phyloP scores from a whole-genome alignment of 2,329 filamentous ascomycete species.

The Fusarium citri region DNA sequence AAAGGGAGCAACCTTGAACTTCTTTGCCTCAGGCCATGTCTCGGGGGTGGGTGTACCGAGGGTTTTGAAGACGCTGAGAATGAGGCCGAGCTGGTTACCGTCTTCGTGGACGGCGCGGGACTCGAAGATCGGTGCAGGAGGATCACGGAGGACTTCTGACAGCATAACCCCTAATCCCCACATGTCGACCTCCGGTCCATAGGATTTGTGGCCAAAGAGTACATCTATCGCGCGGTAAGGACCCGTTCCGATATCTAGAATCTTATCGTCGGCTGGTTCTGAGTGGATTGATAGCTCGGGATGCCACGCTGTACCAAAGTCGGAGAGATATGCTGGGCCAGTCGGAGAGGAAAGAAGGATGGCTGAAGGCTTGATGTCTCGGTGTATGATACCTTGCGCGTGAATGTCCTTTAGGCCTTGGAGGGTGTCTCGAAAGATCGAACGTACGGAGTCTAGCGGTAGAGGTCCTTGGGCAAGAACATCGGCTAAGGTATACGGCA shows the following conservation, averaged over 20 bases:
- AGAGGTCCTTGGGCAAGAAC: conserved; percentile 67
- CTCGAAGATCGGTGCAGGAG: conserved; percentile 78
- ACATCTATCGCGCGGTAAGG: conserved; percentile 91
- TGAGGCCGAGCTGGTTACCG: conserved; percentile 90
- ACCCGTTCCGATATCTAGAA: conserved; percentile 93
- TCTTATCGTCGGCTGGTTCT: conserved; percentile 78
- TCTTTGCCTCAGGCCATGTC: conserved; percentile 82
- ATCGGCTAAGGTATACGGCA: conserved; percentile 77
- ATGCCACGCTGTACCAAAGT: conserved; percentile 94
- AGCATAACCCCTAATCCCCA: conserved; percentile 90
- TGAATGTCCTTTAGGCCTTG: conserved; percentile 79
- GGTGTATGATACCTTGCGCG: conserved; percentile 81
- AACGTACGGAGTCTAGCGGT: conserved; percentile 48
- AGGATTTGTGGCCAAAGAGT: conserved; percentile 83
- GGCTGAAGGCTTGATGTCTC: conserved; percentile 94
- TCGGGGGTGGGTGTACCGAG: conserved; percentile 85
- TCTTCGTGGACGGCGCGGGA: conserved; percentile 78
- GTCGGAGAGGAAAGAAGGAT: conserved; percentile 75
- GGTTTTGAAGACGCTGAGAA: conserved; percentile 91
- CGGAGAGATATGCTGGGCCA: conserved; percentile 82
- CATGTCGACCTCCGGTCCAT: conserved; percentile 81
- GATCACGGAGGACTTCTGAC: conserved; percentile 74
- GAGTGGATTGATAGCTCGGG: conserved; percentile 65
- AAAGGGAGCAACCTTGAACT: conserved; percentile 82
- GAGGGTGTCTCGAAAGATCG: conserved; percentile 75